Conservation (phyloP, 192 early-diverging fungal genomes). For the Blastocladiella britannica region DNA sequence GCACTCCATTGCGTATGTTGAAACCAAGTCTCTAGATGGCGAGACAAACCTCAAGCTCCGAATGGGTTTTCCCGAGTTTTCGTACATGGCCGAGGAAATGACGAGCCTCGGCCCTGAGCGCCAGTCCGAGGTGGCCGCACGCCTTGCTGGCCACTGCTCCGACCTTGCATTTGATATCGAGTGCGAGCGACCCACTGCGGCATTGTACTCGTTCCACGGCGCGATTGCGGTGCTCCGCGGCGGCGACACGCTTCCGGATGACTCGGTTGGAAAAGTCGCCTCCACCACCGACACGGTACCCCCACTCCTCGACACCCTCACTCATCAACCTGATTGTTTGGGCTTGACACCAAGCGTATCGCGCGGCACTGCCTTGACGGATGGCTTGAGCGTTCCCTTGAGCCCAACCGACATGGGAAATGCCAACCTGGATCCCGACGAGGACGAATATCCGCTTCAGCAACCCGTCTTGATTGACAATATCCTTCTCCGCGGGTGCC, state of each 20-base stretch:
- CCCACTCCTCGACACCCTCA: slow-evolving; percentile 74
- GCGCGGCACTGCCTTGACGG: no score
- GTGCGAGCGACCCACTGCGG: slow-evolving; percentile 87
- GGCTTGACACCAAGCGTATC: no score
- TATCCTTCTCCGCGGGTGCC: slow-evolving; percentile 79
- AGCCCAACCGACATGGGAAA: no score
- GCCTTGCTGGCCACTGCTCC: no score
- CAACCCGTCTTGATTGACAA: slow-evolving; percentile 54
- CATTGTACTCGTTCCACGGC: slow-evolving; percentile 88
- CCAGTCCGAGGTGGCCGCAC: background rate
- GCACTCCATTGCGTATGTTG: slow-evolving; percentile 91
- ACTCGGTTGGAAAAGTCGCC: no score
- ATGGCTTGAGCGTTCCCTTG: no score
- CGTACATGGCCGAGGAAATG: no score
- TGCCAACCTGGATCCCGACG: no score
- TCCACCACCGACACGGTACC: slow-evolving; percentile 41
- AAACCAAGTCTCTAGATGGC: slow-evolving; percentile 94
- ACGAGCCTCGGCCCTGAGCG: no score
- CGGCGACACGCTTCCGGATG: no score
- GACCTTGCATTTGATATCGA: slow-evolving; percentile 50
- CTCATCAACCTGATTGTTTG: no score
- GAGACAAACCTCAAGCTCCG: slow-evolving; percentile 97
- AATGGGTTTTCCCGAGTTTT: slow-evolving; percentile 45
- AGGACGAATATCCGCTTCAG: no score
- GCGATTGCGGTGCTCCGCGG: slow-evolving; percentile 34